Conservation (phyloP, 1,284 basidiomycete genomes). For the Marasmius fiardii region DNA sequence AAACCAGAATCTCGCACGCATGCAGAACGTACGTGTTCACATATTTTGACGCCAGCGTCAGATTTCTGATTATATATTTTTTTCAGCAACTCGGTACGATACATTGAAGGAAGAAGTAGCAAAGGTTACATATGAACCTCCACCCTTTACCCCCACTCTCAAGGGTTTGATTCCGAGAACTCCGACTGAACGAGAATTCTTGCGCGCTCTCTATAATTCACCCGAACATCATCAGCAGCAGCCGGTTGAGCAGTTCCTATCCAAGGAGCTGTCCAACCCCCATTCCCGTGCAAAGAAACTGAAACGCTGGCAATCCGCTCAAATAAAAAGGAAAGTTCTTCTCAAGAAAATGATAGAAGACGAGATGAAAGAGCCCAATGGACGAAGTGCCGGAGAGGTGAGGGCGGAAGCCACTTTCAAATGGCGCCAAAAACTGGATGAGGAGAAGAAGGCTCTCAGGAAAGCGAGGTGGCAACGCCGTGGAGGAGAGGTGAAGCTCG, state of each 20-base stretch:
- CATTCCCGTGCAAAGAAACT: slow-evolving; percentile 79
- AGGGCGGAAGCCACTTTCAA: slow-evolving; percentile 70
- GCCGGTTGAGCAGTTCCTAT: slow-evolving; percentile 63
- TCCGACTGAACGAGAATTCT: slow-evolving; percentile 55
- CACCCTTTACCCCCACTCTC: slow-evolving; percentile 40
- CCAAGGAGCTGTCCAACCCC: slow-evolving; percentile 71
- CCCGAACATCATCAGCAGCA: slow-evolving; percentile 32
- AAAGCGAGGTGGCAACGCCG: slow-evolving; percentile 55
- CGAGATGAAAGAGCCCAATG: slow-evolving; percentile 53
- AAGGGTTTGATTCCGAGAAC: slow-evolving; percentile 35
- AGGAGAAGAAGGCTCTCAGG: slow-evolving; percentile 55
- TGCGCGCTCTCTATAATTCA: slow-evolving; percentile 53
- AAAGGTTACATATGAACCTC: slow-evolving; percentile 65
- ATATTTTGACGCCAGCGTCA: background rate
- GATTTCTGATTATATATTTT: slow-evolving; percentile 2
- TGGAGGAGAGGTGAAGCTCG: slow-evolving; percentile 39
- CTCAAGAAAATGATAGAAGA: slow-evolving; percentile 49
- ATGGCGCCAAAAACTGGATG: slow-evolving; percentile 57
- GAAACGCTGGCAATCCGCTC: slow-evolving; percentile 62
- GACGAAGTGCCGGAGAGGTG: slow-evolving; percentile 56
- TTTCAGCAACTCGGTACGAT: slow-evolving; percentile 53
- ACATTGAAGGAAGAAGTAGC: slow-evolving; percentile 53
- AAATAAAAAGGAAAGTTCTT: slow-evolving; percentile 42
- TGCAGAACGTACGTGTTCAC: slow-evolving; percentile 42
- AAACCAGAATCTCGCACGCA: slow-evolving; percentile 37